Evolutionary conservation across 257 asterid species (phyloP).

Genomic region (Ophiorrhiza pumila): DNA sequence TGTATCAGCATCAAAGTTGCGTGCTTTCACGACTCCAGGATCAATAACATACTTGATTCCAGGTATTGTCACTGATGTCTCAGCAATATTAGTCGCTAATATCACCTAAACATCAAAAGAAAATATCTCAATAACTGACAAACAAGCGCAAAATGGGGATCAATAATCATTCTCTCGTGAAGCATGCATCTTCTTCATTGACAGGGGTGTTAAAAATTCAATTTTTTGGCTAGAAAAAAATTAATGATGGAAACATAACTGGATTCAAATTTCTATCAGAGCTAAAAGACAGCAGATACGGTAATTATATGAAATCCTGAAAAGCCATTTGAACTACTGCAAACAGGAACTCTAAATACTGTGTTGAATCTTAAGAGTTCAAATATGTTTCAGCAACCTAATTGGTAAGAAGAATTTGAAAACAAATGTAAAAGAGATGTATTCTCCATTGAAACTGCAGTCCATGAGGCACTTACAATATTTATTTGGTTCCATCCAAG

Average conservation of each 20-base stretch:
- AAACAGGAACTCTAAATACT: background rate
- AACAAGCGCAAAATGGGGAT: background rate
- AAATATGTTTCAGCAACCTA: background rate
- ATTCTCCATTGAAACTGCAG: background rate
- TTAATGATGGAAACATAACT: background rate
- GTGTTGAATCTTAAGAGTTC: no score
- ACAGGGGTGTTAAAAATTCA: no score
- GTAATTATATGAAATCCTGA: background rate
- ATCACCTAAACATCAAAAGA: constrained; percentile 55
- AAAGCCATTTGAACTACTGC: background rate
- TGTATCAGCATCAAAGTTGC: constrained; percentile 73
- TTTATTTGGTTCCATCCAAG: background rate
- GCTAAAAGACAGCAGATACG: background rate
- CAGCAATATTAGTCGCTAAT: constrained; percentile 96
- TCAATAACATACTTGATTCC: constrained; percentile 96
- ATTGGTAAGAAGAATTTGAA: background rate
- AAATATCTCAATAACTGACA: background rate
- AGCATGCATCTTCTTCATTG: background rate
- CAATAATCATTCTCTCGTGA: background rate
- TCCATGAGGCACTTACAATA: no score
- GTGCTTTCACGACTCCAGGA: constrained; percentile 97
- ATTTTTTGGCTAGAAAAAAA: no score
- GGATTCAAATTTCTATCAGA: background rate
- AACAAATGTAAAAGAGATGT: background rate
- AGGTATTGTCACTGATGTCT: constrained; percentile 97